These are phyloP conservation scores for Allomyces javanicus DNA, from an alignment of 192 early-diverging fungal genomes.

Conservation along the genomic window DNA sequence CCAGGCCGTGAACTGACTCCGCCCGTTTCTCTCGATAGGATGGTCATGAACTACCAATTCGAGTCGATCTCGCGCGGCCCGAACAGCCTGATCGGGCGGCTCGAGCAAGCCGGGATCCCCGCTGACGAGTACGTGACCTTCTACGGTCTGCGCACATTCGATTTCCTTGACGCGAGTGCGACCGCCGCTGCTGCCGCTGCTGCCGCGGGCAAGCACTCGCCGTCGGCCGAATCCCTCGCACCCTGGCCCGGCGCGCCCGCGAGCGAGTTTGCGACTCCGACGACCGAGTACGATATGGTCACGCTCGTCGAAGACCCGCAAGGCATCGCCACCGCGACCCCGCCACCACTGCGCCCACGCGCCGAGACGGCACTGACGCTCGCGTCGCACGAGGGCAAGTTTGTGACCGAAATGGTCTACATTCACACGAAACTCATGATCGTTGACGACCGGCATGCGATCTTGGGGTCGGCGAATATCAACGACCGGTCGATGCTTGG, in stretches of 20 bases:
- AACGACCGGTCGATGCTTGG: slow-evolving; percentile 82
- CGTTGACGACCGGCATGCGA: slow-evolving; percentile 59
- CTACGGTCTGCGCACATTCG: slow-evolving; percentile 52
- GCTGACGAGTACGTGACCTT: slow-evolving; percentile 48
- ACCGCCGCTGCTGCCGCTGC: slow-evolving; percentile 14
- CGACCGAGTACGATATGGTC: too few species aligned
- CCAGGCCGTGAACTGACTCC: not conserved
- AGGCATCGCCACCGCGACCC: not conserved
- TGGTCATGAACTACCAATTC: slow-evolving; percentile 68
- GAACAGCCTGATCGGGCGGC: slow-evolving; percentile 38
- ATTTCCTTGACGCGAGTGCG: slow-evolving; percentile 20
- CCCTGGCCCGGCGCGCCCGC: slow-evolving; percentile 10
- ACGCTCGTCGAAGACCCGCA: too few species aligned
- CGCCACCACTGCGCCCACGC: not conserved
- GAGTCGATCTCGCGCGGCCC: slow-evolving; percentile 53
- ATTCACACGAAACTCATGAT: slow-evolving; percentile 78
- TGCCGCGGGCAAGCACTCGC: slow-evolving; percentile 14
- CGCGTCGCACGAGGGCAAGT: not conserved
- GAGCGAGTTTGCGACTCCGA: slow-evolving; percentile 3
- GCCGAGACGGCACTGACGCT: not conserved
- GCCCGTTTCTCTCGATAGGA: slow-evolving; percentile 1
- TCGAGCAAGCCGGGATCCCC: slow-evolving; percentile 32
- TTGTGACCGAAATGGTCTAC: slow-evolving; percentile 66
- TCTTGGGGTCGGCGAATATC: slow-evolving; percentile 75
- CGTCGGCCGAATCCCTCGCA: slow-evolving; percentile 12